Evolutionary conservation across 257 asterid species (phyloP), one percentile per base, ranked within the genome.

Genomic region (Nicotiana attenuata): DNA sequence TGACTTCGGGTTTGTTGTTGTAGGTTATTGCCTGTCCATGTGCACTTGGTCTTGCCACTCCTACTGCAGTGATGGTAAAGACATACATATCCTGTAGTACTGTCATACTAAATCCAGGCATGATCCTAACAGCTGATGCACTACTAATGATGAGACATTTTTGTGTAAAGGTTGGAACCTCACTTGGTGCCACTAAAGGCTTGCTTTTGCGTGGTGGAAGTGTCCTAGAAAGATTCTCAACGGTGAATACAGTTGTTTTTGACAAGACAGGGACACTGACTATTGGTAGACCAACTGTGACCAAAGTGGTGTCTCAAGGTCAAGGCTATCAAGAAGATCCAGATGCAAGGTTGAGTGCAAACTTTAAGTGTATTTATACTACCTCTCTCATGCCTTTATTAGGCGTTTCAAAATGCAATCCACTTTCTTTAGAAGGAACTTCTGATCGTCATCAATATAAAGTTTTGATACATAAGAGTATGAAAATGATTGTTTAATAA

Each of bases 1-100:
- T 77, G 52, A 53, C 55, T 57, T 81, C 64, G 84, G 79, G 31
- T 87, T 84, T 69, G 81, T 81, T 85, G 83, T 22, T 87, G 86
- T 89, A 96, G 99, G 99, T 96, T 85, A 91, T 96, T 59, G 99
- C 99, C 83, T 96, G 99, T 88, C 99, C 99, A 64, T 96, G 99
- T 90, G 99, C 99, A 76, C 98, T 96, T 85, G 99, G 99, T 86
- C 86, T 96, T 83, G 99, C 99, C 80, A 96, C 99, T 76, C 99
- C 99, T 75, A 96, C 99, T 65, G 99, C 99, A 65, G 98, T 96
- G 82, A 91, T 96, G 98, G 99, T 96, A 96, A 85, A 78, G 80
- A 75, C 53, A 50, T 75, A 7, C 22, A 22, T 75, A 26, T 75
- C 63, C 16, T 75, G n/a, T 50, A 47, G 26, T 52, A 8, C 45